Conservation (phyloP, 225 moss, liverwort and hornwort genomes). For the Anthoceros angustus region DNA sequence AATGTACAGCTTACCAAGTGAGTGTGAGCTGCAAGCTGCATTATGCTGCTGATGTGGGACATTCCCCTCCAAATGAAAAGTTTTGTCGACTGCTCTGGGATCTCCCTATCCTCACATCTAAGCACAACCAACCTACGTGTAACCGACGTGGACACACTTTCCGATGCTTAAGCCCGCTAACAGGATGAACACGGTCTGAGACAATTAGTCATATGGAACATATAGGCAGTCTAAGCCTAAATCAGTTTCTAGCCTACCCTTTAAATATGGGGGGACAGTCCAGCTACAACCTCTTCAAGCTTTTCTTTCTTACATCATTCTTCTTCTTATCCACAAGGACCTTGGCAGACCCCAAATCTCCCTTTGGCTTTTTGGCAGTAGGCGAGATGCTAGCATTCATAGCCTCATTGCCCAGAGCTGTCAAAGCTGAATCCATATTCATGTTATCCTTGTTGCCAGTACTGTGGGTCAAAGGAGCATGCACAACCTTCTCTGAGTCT, state of each 20-base stretch:
- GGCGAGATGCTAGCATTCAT: constrained; percentile 53
- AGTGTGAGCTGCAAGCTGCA: neutral
- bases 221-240: neutral
- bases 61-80: neutral
- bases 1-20: neutral
- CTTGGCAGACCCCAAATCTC: constrained; percentile 65
- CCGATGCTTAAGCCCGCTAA: too few species aligned
- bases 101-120: neutral
- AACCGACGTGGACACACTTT: too few species aligned
- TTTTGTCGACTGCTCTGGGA: neutral
- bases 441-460: constrained; percentile 67
- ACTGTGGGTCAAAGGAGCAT: constrained; percentile 77
- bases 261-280: neutral
- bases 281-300: constrained; percentile 84
- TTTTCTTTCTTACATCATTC: constrained; percentile 96
- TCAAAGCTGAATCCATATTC: constrained; percentile 58
- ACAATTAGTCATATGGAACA: neutral
- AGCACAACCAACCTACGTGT: neutral
- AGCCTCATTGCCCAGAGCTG: constrained; percentile 28
- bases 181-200: too few species aligned
- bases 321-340: constrained; percentile 84
- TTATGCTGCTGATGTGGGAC: neutral
- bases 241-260: neutral
- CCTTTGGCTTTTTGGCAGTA: constrained; percentile 83
- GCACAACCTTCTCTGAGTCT: constrained; percentile 36